Conservation (phyloP, 2,329 filamentous ascomycete species). For the Fusarium sp. region DNA sequence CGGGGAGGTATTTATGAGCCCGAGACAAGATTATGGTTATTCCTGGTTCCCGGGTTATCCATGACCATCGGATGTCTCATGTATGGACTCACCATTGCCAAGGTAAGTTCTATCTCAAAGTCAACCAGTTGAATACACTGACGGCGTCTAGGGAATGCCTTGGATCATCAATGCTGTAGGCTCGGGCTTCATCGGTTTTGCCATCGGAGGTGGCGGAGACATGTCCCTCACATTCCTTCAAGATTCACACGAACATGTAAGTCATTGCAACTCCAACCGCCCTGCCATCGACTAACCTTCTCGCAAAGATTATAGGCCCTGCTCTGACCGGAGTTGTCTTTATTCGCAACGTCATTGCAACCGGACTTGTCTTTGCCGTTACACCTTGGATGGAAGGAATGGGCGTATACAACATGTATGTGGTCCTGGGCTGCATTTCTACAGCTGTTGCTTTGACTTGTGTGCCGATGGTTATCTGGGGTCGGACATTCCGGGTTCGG, state of each 20-base stretch:
- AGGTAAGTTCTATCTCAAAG: no score
- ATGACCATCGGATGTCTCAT: constrained; percentile 30
- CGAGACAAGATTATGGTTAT: constrained; percentile 29
- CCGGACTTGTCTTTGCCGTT: constrained; percentile 14
- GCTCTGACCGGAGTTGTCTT: constrained; percentile 29
- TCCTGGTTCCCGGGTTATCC: constrained; percentile 13
- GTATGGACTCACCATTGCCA: constrained; percentile 29
- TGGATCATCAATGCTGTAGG: constrained; percentile 32
- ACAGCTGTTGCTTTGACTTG: constrained; percentile 18
- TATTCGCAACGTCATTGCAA: constrained; percentile 27
- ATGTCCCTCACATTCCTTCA: constrained; percentile 30
- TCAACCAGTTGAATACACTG: no score
- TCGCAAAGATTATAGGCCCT: constrained; percentile 12
- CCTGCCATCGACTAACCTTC: neutral
- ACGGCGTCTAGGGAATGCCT: no score
- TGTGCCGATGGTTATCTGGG: constrained; percentile 23
- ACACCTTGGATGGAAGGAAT: constrained; percentile 23
- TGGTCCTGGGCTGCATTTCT: constrained; percentile 18
- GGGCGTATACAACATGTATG: constrained; percentile 28
- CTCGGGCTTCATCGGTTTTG: constrained; percentile 27
- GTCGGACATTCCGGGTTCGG: constrained; percentile 10
- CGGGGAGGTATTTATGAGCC: constrained; percentile 29
- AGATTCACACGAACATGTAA: constrained; percentile 29
- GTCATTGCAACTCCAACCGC: rapidly evolving
- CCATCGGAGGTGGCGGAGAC: constrained; percentile 26